Evolutionary conservation across 768 basidiomycete species (phyloP), one percentile per base, ranked within the genome.

Genomic region (Boletus rubescentipes): DNA sequence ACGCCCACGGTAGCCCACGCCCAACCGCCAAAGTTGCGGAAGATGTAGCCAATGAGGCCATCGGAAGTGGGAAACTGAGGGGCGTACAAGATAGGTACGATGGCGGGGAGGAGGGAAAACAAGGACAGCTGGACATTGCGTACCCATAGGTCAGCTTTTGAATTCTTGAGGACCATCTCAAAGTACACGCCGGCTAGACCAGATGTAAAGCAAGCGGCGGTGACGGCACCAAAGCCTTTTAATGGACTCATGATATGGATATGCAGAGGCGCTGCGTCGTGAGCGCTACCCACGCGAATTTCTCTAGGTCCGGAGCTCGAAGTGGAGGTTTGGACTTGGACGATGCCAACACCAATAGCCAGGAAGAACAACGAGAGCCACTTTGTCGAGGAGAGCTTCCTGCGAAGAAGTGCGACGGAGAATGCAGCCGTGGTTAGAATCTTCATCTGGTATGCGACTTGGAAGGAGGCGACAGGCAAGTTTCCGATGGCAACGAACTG

Each of bases 361-460:
- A 99, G 78, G 71, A 93, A 85, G 69, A 93, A 79, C 10, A 98
- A 76, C 0, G 93, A 83, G 18, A 92, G 69, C 96, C 97, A 98
- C 67, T 98, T 94, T 3, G 79, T 78, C 0, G 79, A 72, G 30
- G 79, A 79, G 37, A 98, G 77, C 63, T 79, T 82, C 66, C 79
- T 90, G 38, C 93, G 85, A 15, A 96, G 82, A 55, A 98, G 79
- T 2, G 83, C 72, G 50, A 96, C 93, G 40, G 91, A 92, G 70
- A 95, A 95, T 46, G 89, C 92, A 20, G 93, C 95, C 15, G 94
- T 98, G 45, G 94, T 98, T 52, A 98, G 80, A 68, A 98, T 98
- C 73, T 98, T 98, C 94, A 98, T 95, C 73, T 98, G 94, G 70
- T 98, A 96, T 9, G 91, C 91, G 58, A 98, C 93, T 70, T 98